These are phyloP conservation scores for Xylaria sp. DNA, from an alignment of 2,329 filamentous ascomycete species.

Conservation along the genomic window DNA sequence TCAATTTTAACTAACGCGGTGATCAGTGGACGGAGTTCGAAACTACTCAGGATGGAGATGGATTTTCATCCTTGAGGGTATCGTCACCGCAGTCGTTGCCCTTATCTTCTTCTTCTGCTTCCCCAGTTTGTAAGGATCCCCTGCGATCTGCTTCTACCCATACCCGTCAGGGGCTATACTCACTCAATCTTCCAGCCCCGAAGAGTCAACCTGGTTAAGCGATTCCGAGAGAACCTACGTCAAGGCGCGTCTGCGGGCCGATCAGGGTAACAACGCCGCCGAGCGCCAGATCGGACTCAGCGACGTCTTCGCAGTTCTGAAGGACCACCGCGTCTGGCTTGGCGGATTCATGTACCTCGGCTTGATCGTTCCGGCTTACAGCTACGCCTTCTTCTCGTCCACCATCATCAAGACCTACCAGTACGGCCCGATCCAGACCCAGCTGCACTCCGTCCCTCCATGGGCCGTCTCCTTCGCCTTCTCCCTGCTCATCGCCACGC, in stretches of 20 bases:
- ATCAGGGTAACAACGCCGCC: constrained; percentile 62
- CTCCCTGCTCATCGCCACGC: constrained; percentile 66
- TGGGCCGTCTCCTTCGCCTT: constrained; percentile 70
- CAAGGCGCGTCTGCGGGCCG: constrained; percentile 58
- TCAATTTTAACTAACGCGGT: constrained; percentile 8
- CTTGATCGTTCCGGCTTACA: constrained; percentile 69
- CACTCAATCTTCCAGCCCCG: constrained; percentile 40
- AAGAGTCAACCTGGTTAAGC: constrained; percentile 66
- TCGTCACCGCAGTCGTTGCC: constrained; percentile 36
- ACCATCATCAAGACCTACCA: constrained; percentile 64
- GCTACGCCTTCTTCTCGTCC: constrained; percentile 73
- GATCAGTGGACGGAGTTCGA: constrained; percentile 56
- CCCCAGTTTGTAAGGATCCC: constrained; percentile 53
- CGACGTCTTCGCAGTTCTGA: constrained; percentile 60
- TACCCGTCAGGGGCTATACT: neutral
- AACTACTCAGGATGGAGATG: constrained; percentile 72
- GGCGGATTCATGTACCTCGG: constrained; percentile 80
- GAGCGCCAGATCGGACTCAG: constrained; percentile 55
- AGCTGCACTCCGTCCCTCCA: constrained; percentile 53
- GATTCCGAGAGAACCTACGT: constrained; percentile 65
- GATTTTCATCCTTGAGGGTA: constrained; percentile 77
- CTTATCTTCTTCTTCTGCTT: constrained; percentile 63
- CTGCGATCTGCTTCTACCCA: too few species aligned
- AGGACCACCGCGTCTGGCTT: constrained; percentile 67
- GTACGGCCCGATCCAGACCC: constrained; percentile 53